These are phyloP conservation scores for Raffaelea albimanens DNA, from an alignment of 2,329 filamentous ascomycete genomes.

Conservation along the genomic window DNA sequence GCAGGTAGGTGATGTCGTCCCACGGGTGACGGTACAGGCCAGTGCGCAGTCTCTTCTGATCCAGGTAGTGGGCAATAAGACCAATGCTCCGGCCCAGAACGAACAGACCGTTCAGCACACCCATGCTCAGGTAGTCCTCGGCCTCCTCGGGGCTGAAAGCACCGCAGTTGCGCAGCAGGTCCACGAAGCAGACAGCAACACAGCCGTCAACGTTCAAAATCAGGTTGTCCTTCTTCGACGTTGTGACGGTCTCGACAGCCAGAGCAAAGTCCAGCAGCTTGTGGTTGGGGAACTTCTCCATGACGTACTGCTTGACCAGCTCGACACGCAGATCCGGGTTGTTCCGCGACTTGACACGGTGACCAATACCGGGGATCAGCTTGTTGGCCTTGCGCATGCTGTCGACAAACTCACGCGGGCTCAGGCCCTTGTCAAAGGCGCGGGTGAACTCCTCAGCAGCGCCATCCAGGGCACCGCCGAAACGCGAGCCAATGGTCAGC, in stretches of 20 bases:
- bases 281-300: conserved; percentile 93
- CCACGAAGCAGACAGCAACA: conserved; percentile 97
- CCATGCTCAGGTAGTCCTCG: conserved; percentile 98
- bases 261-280: conserved; percentile 99
- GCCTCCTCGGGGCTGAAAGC: conserved; percentile 94
- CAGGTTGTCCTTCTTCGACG: conserved; percentile 99
- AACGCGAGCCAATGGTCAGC: conserved; percentile 93
- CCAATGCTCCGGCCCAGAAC: conserved; percentile 94
- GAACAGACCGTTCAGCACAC: conserved; percentile 98
- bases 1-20: conserved; percentile 95
- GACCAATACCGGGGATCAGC: conserved; percentile 97
- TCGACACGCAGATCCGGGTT: conserved; percentile 99
- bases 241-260: conserved; percentile 95
- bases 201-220: conserved; percentile 99
- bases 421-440: conserved; percentile 95
- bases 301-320: conserved; percentile 97
- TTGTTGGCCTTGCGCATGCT: conserved; percentile 99
- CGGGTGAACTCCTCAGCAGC: conserved; percentile 98
- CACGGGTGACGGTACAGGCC: conserved; percentile 98
- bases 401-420: conserved; percentile 97
- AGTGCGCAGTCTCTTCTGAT: conserved; percentile 98
- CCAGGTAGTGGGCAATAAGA: conserved; percentile 98
- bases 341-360: conserved; percentile 99
- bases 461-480: conserved; percentile 96
- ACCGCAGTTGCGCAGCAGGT: conserved; percentile 93